Percentiles rank a stretch among this genome's conserved stretches.
phyloP scores from a whole-genome alignment of 108 stramenopile species.

The Cyclostephanos tholiformis region DNA sequence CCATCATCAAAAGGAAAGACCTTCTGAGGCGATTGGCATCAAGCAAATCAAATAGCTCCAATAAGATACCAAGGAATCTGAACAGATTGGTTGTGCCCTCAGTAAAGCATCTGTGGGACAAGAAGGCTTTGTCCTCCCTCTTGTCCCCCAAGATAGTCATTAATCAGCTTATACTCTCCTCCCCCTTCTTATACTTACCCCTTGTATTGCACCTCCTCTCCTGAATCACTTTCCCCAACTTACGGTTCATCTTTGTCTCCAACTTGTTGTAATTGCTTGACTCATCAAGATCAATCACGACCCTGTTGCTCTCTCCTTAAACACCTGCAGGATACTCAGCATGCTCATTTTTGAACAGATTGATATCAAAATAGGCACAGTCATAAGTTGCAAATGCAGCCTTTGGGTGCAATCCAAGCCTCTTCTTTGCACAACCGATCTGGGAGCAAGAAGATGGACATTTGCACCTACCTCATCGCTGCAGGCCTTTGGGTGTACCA shows the following conservation, averaged over 20 bases:
- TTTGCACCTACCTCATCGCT: conserved; percentile 14
- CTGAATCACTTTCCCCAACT: no score
- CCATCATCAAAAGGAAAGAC: no score
- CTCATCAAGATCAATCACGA: no score
- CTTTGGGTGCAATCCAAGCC: not conserved
- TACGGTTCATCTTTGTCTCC: no score
- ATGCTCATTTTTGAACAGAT: no score
- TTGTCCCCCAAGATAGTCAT: conserved; percentile 24
- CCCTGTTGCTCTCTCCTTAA: no score
- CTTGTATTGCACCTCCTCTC: no score
- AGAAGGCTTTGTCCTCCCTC: not conserved
- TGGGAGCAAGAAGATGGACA: conserved; percentile 1
- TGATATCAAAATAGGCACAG: no score
- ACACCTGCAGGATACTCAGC: no score
- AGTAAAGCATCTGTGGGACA: conserved; percentile 14
- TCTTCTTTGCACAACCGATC: not conserved
- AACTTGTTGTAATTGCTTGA: no score
- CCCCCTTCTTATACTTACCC: no score
- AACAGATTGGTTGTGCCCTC: conserved; percentile 16
- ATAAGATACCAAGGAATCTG: conserved; percentile 22
- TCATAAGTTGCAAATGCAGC: conserved; percentile 6
- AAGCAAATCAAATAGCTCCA: conserved; percentile 9
- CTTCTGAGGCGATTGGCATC: not conserved
- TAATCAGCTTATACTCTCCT: no score
- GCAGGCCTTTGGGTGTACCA: conserved; percentile 20